Conservation (phyloP, 2,329 filamentous ascomycete species). For the Chrysoporthe puriensis region DNA sequence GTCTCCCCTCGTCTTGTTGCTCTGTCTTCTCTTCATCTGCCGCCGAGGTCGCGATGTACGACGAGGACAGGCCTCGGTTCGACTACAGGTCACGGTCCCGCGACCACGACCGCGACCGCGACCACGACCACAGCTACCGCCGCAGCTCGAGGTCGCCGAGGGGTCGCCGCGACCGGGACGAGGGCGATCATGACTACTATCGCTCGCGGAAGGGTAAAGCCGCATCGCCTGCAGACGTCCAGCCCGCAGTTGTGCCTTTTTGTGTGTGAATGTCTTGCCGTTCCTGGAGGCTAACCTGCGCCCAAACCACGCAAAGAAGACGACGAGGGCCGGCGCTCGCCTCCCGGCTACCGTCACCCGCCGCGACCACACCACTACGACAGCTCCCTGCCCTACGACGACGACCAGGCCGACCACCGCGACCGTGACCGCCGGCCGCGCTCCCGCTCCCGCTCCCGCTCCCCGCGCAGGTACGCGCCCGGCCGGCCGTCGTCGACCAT, state of each 20-base stretch:
- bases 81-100: slow-evolving; percentile 37
- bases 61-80: slow-evolving; percentile 43
- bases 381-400: slow-evolving; percentile 27
- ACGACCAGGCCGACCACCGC: slow-evolving; percentile 22
- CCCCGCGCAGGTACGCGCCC: slow-evolving; percentile 19
- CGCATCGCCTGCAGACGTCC: slow-evolving; percentile 24
- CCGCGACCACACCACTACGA: slow-evolving; percentile 19
- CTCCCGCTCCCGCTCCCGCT: slow-evolving; percentile 23
- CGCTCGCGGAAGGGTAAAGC: slow-evolving; percentile 51
- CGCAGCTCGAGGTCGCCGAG: slow-evolving; percentile 28
- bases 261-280: slow-evolving; percentile 7
- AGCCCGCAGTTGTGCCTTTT: slow-evolving; percentile 9
- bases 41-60: slow-evolving; percentile 45
- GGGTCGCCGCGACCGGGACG: slow-evolving; percentile 31
- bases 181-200: slow-evolving; percentile 44
- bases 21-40: slow-evolving; percentile 16
- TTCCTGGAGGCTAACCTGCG: slow-evolving; percentile 25
- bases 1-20: slow-evolving; percentile 13
- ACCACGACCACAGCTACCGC: slow-evolving; percentile 32
- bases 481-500: slow-evolving; percentile 39
- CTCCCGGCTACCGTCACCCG: slow-evolving; percentile 10
- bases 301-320: slow-evolving; percentile 23
- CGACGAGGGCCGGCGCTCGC: slow-evolving; percentile 17
- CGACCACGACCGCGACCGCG: slow-evolving; percentile 36
- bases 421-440: slow-evolving; percentile 9